These are phyloP conservation scores for Tillandsia leiboldiana DNA, from an alignment of 176 grass and related monocot species.

Conservation along the genomic window DNA sequence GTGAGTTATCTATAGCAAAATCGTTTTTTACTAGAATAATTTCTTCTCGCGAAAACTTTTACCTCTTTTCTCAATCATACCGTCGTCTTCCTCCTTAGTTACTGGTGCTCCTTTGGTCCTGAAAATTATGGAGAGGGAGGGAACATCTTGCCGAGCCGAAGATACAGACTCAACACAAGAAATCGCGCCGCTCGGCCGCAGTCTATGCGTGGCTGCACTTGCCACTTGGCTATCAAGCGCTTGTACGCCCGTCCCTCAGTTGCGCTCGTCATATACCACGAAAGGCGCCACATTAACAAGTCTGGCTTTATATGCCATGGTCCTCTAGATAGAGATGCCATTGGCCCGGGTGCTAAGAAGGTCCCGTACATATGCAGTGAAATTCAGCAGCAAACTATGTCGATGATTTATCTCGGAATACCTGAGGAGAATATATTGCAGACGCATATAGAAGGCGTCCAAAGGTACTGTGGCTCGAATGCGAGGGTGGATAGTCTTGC, in stretches of 20 bases:
- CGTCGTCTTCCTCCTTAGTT: conserved; percentile 26
- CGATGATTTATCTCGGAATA: conserved; percentile 79
- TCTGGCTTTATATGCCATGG: conserved; percentile 73
- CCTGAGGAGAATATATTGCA: conserved; percentile 89
- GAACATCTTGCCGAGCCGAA: conserved; percentile 68
- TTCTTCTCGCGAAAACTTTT: background rate
- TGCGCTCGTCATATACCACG: conserved; percentile 77
- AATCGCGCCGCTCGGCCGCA: conserved; percentile 70
- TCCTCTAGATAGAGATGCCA: conserved; percentile 73
- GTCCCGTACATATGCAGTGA: conserved; percentile 71
- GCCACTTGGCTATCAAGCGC: conserved; percentile 78
- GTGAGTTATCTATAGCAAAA: conserved; percentile 23
- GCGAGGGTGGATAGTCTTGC: conserved; percentile 46
- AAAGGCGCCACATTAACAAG: conserved; percentile 74
- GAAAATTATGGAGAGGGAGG: conserved; percentile 90
- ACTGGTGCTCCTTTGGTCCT: conserved; percentile 94
- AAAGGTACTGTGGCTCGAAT: conserved; percentile 61
- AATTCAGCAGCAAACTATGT: conserved; percentile 93
- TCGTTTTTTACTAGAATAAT: background rate
- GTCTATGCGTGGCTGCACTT: conserved; percentile 86
- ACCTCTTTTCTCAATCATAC: conserved; percentile 2
- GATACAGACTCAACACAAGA: conserved; percentile 70
- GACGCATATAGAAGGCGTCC: conserved; percentile 70
- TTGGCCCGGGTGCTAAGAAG: conserved; percentile 66
- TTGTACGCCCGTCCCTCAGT: conserved; percentile 57